A percentile compares a stretch with the other conserved stretches of the same genome.
Conservation (phyloP, 305 asterid genomes). For the Ajuga reptans region DNA sequence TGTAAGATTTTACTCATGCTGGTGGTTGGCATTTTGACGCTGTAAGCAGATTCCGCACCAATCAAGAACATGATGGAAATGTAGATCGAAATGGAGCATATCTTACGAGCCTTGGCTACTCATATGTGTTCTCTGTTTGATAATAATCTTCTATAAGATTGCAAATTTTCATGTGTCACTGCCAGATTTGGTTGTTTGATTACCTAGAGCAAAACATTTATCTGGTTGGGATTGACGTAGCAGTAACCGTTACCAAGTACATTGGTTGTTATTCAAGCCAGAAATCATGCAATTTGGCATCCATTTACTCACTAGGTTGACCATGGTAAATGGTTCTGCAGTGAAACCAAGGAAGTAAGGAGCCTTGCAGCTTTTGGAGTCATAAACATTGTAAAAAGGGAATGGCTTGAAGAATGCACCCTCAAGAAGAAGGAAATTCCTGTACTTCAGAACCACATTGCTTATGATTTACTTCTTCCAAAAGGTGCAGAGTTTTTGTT, state of each 20-base stretch:
- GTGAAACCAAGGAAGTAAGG: conserved; percentile 77
- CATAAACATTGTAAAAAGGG: conserved; percentile 55
- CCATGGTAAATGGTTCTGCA: conserved; percentile 38
- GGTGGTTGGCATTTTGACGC: conserved; percentile 12
- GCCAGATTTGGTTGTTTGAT: conserved; percentile 15
- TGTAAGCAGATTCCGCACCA: conserved; percentile 2
- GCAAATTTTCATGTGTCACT: background rate
- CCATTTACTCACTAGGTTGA: conserved; percentile 12
- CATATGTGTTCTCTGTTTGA: background rate
- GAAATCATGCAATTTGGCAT: background rate
- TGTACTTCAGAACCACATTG: conserved; percentile 70
- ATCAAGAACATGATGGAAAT: conserved; percentile 13
- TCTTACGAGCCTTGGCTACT: conserved; percentile 14
- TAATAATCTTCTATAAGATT: background rate
- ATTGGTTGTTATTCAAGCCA: conserved; percentile 16
- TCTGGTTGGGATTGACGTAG: conserved; percentile 15
- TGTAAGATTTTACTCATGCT: background rate
- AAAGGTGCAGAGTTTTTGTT: conserved; percentile 46
- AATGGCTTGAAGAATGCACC: conserved; percentile 90
- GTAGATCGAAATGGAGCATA: background rate
- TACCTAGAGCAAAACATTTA: background rate
- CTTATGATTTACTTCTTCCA: conserved; percentile 80
- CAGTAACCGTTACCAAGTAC: background rate
- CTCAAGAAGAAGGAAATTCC: conserved; percentile 64
- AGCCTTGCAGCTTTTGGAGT: conserved; percentile 76